These are phyloP conservation scores for Xerocomus brunneocitrinus DNA, from an alignment of 768 basidiomycete genomes.

Conservation along the genomic window DNA sequence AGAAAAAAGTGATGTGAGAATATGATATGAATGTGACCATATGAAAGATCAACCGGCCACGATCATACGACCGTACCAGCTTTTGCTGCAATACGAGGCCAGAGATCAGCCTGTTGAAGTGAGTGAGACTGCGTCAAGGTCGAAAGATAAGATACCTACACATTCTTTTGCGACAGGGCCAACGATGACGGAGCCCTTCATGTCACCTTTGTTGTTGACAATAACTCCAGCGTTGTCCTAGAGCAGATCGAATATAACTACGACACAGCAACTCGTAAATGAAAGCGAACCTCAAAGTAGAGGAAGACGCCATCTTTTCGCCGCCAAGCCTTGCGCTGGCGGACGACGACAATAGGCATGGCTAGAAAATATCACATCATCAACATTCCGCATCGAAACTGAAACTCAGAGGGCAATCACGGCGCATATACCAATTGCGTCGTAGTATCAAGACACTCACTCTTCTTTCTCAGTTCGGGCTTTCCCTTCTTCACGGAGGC, in stretches of 20 bases:
- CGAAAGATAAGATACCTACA: conserved; percentile 43
- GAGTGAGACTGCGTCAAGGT: background rate
- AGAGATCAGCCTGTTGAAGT: conserved; percentile 75
- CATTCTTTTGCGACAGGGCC: conserved; percentile 99
- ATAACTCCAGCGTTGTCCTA: conserved; percentile 96
- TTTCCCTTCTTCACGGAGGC: conserved; percentile 99
- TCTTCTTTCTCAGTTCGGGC: conserved; percentile 99
- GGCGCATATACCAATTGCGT: too few relatives aligned
- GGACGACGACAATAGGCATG: conserved; percentile 95
- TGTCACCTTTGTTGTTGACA: conserved; percentile 98
- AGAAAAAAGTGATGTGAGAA: background rate
- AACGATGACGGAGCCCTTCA: conserved; percentile 98
- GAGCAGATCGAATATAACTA: background rate
- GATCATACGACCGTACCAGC: conserved; percentile 94
- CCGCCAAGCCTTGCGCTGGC: conserved; percentile 98
- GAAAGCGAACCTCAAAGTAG: conserved; percentile 78
- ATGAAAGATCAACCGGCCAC: conserved; percentile 3
- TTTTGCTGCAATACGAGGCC: conserved; percentile 99
- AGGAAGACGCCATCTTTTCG: conserved; percentile 98
- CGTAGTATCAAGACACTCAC: conserved; percentile 44
- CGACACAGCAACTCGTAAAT: background rate
- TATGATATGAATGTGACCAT: conserved; percentile 11
- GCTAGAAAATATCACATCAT: conserved; percentile 44
- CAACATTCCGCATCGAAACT: background rate
- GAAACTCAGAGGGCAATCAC: background rate